Evolutionary conservation across 352 stramenopile species (phyloP), one percentile per base, ranked within the genome.

Genomic region (Thalassiosira sp.): DNA sequence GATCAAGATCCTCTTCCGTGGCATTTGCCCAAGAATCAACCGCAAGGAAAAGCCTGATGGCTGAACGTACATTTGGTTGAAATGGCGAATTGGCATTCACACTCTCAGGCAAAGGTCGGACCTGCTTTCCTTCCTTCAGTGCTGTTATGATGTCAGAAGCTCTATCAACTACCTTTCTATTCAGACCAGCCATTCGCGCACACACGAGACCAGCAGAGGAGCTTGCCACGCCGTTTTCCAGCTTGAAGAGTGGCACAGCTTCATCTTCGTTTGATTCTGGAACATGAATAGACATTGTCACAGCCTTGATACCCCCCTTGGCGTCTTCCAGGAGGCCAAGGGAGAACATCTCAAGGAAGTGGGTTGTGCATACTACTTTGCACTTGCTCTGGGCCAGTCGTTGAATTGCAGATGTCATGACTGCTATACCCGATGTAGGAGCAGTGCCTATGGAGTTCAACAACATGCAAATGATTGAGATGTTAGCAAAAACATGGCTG

Each of bases 321-420:
- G 54, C 61, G 28, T 91, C 73, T 53, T 66, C 33, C 18, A 94
- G 67, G 2, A 92, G 51, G 31, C 73, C 71, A 49, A 91, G 80
- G 24, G 84, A 89, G 45, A 94, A 94, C 22, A 94, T 76, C 65
- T 94, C 88, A 3, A 94, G 72, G 62, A 92, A 92, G 63, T 94
- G 88, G 16, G 88, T 94, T 2, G 86, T 91, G 48, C 84, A 91
- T 46, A 92, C 65, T 15, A 85, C 75, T 42, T 86, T 88, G 67
- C 79, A 90, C 24, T 72, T 77, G 11, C 76, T 83, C 25, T 70
- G 42, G 18, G 70, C 71, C 1, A 94, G 66, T 58, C 70, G 61
- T 49, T 86, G 77, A 25, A 94, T 56, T 24, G 83, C 80, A 6
- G 88, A 69, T 57, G 79, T 83, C 27, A 94, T 76, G 1, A 94